Evolutionary conservation across 805 yeast genomes (phyloP), one percentile per base, ranked within the genome.

Genomic region (Cyberlindnera mrakii): DNA sequence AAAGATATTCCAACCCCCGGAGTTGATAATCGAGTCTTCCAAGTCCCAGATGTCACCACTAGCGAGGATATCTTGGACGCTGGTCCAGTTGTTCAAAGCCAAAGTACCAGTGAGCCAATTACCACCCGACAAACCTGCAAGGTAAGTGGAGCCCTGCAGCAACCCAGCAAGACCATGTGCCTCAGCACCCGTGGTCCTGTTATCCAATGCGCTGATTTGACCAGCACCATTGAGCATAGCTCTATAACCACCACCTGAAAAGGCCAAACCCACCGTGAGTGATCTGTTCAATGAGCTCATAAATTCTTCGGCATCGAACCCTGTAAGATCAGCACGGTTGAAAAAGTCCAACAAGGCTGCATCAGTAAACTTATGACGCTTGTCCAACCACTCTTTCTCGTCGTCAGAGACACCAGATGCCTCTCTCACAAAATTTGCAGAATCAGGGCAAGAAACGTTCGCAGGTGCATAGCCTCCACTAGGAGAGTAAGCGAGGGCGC

Each of bases 171-270:
- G 60, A 17, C 82, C 82, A 15, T 72, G 70, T 15, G 66, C 67
- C 8, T 74, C 65, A 18, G 78, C 72, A 42, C 70, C 73, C 4
- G 54, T 62, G 5, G 90, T 82, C 55, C 93, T 69, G 54, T 76
- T 75, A 58, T 87, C 96, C 46, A 85, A 64, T 3, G 89, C 95
- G 3, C 89, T 66, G 31, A 87, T 62, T 60, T 80, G 81, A 36
- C 96, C 96, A 4, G 95, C 95, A 5, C 95, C 95, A 45, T 71
- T 63, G 35, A 86, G 65, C 93, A 87, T 85, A 36, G 96, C 95
- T 48, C 96, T 72, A 64, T 84, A 87, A 10, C 96, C 96, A 60
- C 96, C 96, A 39, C 96, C 96, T n/a, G 85, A 72, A 57, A 80
- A 82, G n/a, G 89, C 80, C 10, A 74, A 49, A n/a, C 77, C 87